A percentile compares a stretch with the other conserved stretches of the same genome.
Conservation (phyloP, 768 basidiomycete species). For the Punctularia strigosozonata region DNA sequence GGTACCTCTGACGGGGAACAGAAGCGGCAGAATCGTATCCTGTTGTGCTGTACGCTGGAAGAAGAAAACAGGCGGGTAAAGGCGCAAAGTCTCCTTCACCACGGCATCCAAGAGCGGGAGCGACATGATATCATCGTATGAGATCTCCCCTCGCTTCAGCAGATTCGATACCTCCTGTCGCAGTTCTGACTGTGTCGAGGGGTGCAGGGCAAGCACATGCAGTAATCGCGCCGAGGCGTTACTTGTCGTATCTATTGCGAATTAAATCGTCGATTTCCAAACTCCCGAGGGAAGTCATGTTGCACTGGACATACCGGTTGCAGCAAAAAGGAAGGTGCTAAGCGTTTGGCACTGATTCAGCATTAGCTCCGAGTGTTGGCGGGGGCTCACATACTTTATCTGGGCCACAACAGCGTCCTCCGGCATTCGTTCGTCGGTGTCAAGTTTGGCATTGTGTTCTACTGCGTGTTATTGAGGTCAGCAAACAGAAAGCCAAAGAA, state of each 20-base stretch:
- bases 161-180: conserved; percentile 13
- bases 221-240: conserved; percentile 15
- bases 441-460: too few relatives aligned
- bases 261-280: too few relatives aligned
- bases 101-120: conserved; percentile 19
- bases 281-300: too few relatives aligned
- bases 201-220: conserved; percentile 14
- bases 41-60: neutral
- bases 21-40: conserved; percentile 4
- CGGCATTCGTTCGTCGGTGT: too few relatives aligned
- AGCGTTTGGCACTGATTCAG: too few relatives aligned
- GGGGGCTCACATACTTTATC: too few relatives aligned
- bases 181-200: conserved; percentile 14
- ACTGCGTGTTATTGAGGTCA: too few relatives aligned
- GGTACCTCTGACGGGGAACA: neutral
- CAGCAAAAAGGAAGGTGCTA: too few relatives aligned
- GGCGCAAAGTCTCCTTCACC: conserved; percentile 11
- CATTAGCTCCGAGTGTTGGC: too few relatives aligned
- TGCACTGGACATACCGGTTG: too few relatives aligned
- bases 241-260: conserved; percentile 4
- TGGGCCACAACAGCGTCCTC: too few relatives aligned
- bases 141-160: conserved; percentile 2
- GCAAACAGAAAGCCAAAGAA: too few relatives aligned
- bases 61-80: conserved; percentile 9
- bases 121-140: conserved; percentile 13